Base-by-base conservation (phyloP, 306 rosid species). In the Quercus parvula region DNA sequence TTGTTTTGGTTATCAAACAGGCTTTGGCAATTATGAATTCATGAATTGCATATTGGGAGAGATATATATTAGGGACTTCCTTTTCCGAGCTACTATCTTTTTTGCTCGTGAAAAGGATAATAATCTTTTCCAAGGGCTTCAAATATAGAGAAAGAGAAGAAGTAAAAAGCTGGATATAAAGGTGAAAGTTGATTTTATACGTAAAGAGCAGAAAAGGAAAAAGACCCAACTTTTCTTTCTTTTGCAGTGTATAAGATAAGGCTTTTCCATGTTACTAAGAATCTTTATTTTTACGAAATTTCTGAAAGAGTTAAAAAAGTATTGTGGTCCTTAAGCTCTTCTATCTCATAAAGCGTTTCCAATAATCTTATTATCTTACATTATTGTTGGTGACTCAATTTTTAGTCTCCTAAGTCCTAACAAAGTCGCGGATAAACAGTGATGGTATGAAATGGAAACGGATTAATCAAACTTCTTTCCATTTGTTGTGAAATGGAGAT, bases 221-320 rank as follows among this genome's bases (percentile, higher is more conserved):
- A 75, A 24, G 59, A 56, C 56, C 25, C 49, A 19, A 49, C 69
- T 25, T 69, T 72, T 76, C 13, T 81, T 18, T 75, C 70, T 31
- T 54, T 67, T 70, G 75, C 70, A 19, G 41, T 24, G 73, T 27
- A 63, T 63, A 67, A 17, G 52, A 67, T 67, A 35, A 33, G 17
- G 51, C 35, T n/a, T 17, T 67, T 67, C 72, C 52, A 19, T 67
- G 52, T 35, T 9, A n/a, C 66, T 68, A 18, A n/a, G 79, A 54
- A 84, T 78, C 70, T 63, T 76, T 54, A 44, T 70, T 70, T 52
- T 41, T 67, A 61, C 79, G 15, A 38, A 67, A 73, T 58, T 75
- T 75, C 14, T 30, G 10, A 9, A 28, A 57, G 77, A 78, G 74
- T 77, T 78, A 68, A 55, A 73, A 56, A 67, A 58, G 20, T 8